phyloP scores from a whole-genome alignment of 2,329 filamentous ascomycete genomes.

The Macrophomina pseudophaseolina region DNA sequence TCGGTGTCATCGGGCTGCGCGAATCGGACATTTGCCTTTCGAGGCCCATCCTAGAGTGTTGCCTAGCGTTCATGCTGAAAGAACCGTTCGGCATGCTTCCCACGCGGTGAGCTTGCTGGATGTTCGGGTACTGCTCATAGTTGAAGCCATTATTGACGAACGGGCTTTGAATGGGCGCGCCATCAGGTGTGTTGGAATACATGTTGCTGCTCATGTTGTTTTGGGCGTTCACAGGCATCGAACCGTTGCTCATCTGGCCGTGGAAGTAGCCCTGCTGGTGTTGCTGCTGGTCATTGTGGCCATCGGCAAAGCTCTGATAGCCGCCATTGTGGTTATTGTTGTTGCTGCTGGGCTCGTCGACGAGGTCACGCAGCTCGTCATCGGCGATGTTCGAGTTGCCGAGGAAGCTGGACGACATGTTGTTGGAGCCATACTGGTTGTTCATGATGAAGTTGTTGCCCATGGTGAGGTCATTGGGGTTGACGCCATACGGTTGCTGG shows the following conservation, averaged over 20 bases:
- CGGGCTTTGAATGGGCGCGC: slow-evolving; percentile 88
- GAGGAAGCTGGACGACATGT: slow-evolving; percentile 73
- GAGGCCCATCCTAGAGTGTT: slow-evolving; percentile 38
- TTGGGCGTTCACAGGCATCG: slow-evolving; percentile 57
- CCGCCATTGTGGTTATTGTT: slow-evolving; percentile 33
- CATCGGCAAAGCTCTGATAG: slow-evolving; percentile 59
- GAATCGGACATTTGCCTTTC: slow-evolving; percentile 71
- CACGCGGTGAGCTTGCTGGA: slow-evolving; percentile 19
- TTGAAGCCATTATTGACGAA: slow-evolving; percentile 78
- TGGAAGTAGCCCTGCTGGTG: slow-evolving; percentile 55
- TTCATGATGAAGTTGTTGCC: slow-evolving; percentile 60
- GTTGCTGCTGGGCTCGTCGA: slow-evolving; percentile 45
- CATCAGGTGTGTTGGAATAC: slow-evolving; percentile 90
- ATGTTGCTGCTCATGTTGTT: slow-evolving; percentile 67
- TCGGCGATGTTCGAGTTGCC: slow-evolving; percentile 82
- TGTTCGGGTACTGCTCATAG: slow-evolving; percentile 65
- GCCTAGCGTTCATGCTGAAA: slow-evolving; percentile 40
- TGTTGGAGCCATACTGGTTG: slow-evolving; percentile 63
- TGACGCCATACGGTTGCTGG: slow-evolving; percentile 61
- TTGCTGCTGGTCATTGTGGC: slow-evolving; percentile 63
- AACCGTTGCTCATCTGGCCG: slow-evolving; percentile 40
- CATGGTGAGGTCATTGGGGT: slow-evolving; percentile 85
- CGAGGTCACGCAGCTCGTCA: slow-evolving; percentile 83
- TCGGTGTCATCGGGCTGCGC: slow-evolving; percentile 82
- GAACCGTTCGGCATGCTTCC: slow-evolving; percentile 40